A percentile compares a stretch with the other conserved stretches of the same genome.
phyloP scores from a whole-genome alignment of 1,284 basidiomycete species.

The Ceratobasidium papillatum region DNA sequence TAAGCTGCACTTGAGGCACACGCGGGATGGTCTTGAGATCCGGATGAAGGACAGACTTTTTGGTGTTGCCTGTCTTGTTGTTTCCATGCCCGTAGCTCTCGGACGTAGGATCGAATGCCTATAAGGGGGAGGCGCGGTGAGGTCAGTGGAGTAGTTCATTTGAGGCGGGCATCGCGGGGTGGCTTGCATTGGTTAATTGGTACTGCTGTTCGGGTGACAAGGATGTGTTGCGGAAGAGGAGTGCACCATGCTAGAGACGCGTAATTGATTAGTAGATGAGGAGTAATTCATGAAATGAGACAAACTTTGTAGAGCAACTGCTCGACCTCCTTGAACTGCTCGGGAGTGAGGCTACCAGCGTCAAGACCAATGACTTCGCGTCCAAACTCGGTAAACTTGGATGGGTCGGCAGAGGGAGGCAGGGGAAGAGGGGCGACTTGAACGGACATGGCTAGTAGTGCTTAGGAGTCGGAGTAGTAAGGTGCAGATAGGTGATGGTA shows the following conservation, averaged over 20 bases:
- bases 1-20: slow-evolving; percentile 86
- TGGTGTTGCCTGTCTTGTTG: slow-evolving; percentile 76
- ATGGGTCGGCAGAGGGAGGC: slow-evolving; percentile 65
- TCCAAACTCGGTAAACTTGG: slow-evolving; percentile 69
- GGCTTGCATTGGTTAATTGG: slow-evolving; percentile 75
- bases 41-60: slow-evolving; percentile 81
- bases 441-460: slow-evolving; percentile 60
- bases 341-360: slow-evolving; percentile 63
- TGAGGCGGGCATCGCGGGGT: slow-evolving; percentile 13
- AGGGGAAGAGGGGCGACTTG: slow-evolving; percentile 65
- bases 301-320: slow-evolving; percentile 72
- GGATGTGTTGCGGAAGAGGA: slow-evolving; percentile 75
- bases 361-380: slow-evolving; percentile 69
- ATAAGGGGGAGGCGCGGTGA: slow-evolving; percentile 2
- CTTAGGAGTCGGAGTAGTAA: not conserved
- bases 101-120: slow-evolving; percentile 77
- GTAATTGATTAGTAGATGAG: not conserved
- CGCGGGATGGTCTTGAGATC: slow-evolving; percentile 88
- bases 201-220: slow-evolving; percentile 85
- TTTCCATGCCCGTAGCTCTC: slow-evolving; percentile 85
- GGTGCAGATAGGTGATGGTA: not conserved
- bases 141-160: not conserved
- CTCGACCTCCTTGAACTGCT: slow-evolving; percentile 65
- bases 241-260: slow-evolving; percentile 67
- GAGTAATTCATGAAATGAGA: not conserved